Base-by-base conservation (phyloP, 116 monocot species). In the Phalaenopsis hybrid region DNA sequence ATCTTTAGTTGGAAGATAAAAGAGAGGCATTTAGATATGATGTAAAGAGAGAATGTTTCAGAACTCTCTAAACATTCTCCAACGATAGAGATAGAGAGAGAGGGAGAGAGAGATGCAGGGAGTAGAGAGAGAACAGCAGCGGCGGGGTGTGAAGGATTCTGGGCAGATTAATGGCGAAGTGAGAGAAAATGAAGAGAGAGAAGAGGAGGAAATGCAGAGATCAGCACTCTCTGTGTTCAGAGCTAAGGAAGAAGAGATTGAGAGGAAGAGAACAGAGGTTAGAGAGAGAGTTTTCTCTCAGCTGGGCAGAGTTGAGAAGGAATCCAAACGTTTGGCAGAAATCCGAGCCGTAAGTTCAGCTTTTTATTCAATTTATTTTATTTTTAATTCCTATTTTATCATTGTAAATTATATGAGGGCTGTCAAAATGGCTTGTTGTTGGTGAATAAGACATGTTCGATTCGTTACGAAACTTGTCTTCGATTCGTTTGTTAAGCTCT, bases 201-300 rank as follows among this genome's bases (percentile, higher is more conserved):
- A 85, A 41, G 92, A 88, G 41, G 90, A 90, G 34, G 89, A 87
- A 41, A 83, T 86, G 46, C 82, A 90, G 9, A 88, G 82, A 86
- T 92, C 92, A 0, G 89, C 91, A 6, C 86, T 96, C 20, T 88
- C 91, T 2, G 73, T 84, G 2, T 94, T 94, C 85, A 82, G 88
- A 15, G 89, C 89, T 0, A 96, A 94, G 80, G 96, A 96, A 76
- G 94, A 96, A 68, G 87, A 94, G 85, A 96, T 96, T 31, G 94
- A 96, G 77, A 91, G 88, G 83, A 94, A 88, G 88, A 94, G 91
- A 81, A 83, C 88, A 84, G 92, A 96, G 81, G 86, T 96, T 8
- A 85, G 85, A 49, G 94, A 92, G 75, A 96, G 89, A 81, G 94
- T 96, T 49, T 94, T 92, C 78, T 83, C 91, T 55, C 94, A 91